phyloP scores from a whole-genome alignment of 2,329 filamentous ascomycete genomes.

The Beauveria brongniartii region DNA sequence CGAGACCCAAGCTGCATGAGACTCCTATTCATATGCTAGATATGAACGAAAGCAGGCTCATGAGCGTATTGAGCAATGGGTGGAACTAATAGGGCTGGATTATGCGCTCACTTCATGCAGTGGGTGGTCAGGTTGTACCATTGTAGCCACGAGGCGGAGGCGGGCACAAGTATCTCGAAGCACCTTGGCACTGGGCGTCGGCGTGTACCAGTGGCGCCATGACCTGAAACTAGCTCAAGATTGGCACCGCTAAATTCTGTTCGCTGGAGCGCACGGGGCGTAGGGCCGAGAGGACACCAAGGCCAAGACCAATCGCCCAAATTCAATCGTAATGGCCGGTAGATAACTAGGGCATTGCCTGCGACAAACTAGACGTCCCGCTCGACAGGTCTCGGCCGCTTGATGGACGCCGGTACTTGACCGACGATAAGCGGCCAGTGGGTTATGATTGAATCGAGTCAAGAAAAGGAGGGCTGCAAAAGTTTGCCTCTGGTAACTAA shows the following conservation, averaged over 20 bases:
- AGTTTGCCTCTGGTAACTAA: not conserved
- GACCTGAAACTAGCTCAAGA: slow-evolving; percentile 9
- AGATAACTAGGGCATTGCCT: not conserved
- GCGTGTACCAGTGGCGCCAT: not conserved
- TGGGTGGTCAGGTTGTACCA: not conserved
- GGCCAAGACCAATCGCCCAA: not conserved
- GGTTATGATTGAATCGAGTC: not conserved
- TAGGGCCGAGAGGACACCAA: slow-evolving; percentile 3
- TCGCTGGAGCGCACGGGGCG: not conserved
- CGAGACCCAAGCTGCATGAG: not conserved
- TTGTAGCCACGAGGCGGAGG: not conserved
- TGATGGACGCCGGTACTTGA: not conserved
- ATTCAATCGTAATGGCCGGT: not conserved
- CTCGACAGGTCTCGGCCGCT: not conserved
- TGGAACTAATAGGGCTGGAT: too few species aligned
- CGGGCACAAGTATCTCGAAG: not conserved
- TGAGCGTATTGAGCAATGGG: too few species aligned
- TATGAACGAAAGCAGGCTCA: not conserved
- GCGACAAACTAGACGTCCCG: not conserved
- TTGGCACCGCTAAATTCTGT: not conserved
- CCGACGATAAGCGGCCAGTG: not conserved
- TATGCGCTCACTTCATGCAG: too few species aligned
- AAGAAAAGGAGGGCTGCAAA: not conserved
- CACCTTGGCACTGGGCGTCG: not conserved
- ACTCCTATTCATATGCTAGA: not conserved